Evolutionary conservation across 768 basidiomycete species (phyloP).

Genomic region (Tylopilus plumbeoviolaceoides): DNA sequence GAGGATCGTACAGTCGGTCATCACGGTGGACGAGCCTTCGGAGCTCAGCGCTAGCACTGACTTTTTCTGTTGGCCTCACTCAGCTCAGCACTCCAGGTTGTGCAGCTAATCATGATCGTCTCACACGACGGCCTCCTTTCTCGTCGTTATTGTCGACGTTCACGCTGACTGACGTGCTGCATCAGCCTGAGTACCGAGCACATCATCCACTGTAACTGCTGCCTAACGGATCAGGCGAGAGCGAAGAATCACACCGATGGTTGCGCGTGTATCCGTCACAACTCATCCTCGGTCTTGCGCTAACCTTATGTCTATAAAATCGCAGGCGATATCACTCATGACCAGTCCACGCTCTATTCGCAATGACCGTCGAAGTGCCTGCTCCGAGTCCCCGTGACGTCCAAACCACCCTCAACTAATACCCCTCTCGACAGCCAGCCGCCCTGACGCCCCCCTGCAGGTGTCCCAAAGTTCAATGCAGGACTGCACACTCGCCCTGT

Average conservation of each 20-base stretch:
- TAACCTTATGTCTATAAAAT: conserved; percentile 9
- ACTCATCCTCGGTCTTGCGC: conserved; percentile 1
- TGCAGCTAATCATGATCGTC: background rate
- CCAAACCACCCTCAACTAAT: conserved; percentile 37
- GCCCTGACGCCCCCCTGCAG: conserved; percentile 29
- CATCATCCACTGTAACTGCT: no score
- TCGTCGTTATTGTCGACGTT: background rate
- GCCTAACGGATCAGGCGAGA: no score
- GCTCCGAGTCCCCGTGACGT: conserved; percentile 35
- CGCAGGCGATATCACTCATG: background rate
- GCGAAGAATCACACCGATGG: no score
- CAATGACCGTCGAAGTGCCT: conserved; percentile 23
- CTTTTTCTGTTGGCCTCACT: background rate
- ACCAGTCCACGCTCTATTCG: background rate
- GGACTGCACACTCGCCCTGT: conserved; percentile 16
- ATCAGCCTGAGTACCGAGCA: conserved; percentile 9
- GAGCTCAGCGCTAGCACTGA: background rate
- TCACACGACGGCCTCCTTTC: background rate
- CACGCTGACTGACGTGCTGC: conserved; percentile 10
- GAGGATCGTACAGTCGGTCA: conserved; percentile 26
- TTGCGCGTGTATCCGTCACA: no score
- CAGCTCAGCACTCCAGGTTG: no score
- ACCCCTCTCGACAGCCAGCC: conserved; percentile 24
- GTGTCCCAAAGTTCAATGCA: conserved; percentile 29
- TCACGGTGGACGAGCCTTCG: background rate